Percentiles rank a stretch among this genome's conserved stretches.
Conservation (phyloP, 2,329 filamentous ascomycete species). For the Didymella glomerata region DNA sequence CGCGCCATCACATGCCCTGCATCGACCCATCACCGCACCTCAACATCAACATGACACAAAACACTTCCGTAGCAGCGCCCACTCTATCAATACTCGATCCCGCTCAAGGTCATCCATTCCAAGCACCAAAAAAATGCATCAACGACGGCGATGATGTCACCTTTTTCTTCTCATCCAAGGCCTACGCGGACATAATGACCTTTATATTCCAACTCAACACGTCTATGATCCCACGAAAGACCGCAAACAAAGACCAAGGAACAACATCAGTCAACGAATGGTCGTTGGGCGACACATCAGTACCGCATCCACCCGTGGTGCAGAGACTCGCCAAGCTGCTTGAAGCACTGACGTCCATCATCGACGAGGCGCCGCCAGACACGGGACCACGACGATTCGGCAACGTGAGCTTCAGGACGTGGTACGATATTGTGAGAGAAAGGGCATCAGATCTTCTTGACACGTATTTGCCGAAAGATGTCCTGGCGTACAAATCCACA, state of each 20-base stretch:
- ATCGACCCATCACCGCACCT: conserved; percentile 17
- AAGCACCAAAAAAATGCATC: conserved; percentile 79
- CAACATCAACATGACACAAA: conserved; percentile 33
- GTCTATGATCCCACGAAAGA: conserved; percentile 77
- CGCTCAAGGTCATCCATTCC: conserved; percentile 59
- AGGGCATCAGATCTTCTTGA: conserved; percentile 65
- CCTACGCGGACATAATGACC: conserved; percentile 85
- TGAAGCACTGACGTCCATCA: conserved; percentile 68
- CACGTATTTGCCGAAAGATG: conserved; percentile 62
- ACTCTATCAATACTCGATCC: conserved; percentile 36
- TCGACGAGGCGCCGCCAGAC: conserved; percentile 83
- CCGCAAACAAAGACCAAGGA: conserved; percentile 46
- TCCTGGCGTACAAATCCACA: conserved; percentile 51
- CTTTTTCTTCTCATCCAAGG: conserved; percentile 79
- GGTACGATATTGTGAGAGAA: conserved; percentile 75
- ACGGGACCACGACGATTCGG: conserved; percentile 88
- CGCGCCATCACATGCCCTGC: conserved; percentile 30
- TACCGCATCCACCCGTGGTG: conserved; percentile 65
- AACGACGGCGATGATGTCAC: conserved; percentile 83
- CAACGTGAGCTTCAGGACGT: conserved; percentile 87
- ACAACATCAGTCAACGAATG: conserved; percentile 61
- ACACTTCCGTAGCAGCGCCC: conserved; percentile 23
- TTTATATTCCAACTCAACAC: conserved; percentile 92
- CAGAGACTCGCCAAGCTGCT: conserved; percentile 72
- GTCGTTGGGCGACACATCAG: conserved; percentile 54